Evolutionary conservation across 768 basidiomycete genomes (phyloP).

Genomic region (Lentinus brumalis): DNA sequence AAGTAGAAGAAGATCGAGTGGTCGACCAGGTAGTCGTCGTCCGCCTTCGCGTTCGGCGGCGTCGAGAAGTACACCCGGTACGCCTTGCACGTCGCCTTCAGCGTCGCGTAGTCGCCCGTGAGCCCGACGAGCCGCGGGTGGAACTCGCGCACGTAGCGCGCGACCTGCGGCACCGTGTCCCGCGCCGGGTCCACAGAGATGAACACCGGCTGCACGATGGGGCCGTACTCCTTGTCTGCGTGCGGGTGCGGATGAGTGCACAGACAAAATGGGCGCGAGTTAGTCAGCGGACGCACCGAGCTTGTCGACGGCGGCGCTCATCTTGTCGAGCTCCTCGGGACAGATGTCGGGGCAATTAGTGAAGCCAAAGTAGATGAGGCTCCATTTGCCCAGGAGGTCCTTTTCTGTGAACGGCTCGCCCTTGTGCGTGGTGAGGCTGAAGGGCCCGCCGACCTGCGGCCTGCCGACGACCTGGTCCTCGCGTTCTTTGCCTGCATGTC

Average conservation of each 20-base stretch:
- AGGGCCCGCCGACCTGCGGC: slow-evolving; percentile 90
- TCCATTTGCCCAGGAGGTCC: slow-evolving; percentile 88
- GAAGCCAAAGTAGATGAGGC: slow-evolving; percentile 96
- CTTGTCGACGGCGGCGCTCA: slow-evolving; percentile 71
- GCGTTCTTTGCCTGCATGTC: slow-evolving; percentile 66
- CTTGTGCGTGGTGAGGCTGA: slow-evolving; percentile 68
- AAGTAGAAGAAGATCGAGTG: slow-evolving; percentile 97
- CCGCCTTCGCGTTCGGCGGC: slow-evolving; percentile 80
- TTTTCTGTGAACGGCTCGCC: slow-evolving; percentile 76
- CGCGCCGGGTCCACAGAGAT: slow-evolving; percentile 96
- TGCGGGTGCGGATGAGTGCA: no score
- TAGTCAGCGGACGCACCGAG: slow-evolving; percentile 54
- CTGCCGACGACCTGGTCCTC: slow-evolving; percentile 76
- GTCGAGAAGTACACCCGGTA: slow-evolving; percentile 99
- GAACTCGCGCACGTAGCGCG: slow-evolving; percentile 78
- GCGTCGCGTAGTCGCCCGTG: slow-evolving; percentile 80
- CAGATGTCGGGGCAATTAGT: slow-evolving; percentile 99
- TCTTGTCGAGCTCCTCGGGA: slow-evolving; percentile 96
- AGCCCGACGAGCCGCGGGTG: slow-evolving; percentile 89
- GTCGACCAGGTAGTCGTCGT: slow-evolving; percentile 96
- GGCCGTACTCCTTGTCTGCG: slow-evolving; percentile 68
- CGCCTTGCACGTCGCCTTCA: slow-evolving; percentile 88
- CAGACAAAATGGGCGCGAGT: no score
- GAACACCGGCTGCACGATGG: slow-evolving; percentile 86
- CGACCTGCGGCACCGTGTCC: slow-evolving; percentile 66